phyloP scores from a whole-genome alignment of 495 filamentous ascomycete genomes.

The Aspergillus nanangensis region DNA sequence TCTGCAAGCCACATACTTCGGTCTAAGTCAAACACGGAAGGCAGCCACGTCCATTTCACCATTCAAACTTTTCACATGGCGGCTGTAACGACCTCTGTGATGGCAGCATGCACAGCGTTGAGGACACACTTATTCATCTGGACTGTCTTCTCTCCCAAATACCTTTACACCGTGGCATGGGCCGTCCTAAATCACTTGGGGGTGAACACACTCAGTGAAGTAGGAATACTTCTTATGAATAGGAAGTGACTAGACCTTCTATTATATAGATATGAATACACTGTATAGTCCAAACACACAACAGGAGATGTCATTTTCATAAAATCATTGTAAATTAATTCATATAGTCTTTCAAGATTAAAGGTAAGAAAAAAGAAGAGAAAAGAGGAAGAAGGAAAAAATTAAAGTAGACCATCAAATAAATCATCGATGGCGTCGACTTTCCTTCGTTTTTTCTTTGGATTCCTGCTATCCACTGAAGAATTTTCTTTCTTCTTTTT shows the following conservation, averaged over 20 bases:
- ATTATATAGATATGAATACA: background rate
- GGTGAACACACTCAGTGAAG: slow-evolving; percentile 44
- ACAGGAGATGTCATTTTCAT: too few species aligned
- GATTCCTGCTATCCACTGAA: slow-evolving; percentile 7
- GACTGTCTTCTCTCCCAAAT: slow-evolving; percentile 98
- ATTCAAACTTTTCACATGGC: slow-evolving; percentile 64
- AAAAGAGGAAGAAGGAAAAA: too few species aligned
- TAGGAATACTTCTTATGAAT: background rate
- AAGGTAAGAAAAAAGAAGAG: too few species aligned
- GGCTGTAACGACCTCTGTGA: slow-evolving; percentile 61
- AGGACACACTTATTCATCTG: slow-evolving; percentile 95
- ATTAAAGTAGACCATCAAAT: slow-evolving; percentile 49
- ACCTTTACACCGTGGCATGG: slow-evolving; percentile 88
- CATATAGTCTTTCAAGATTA: too few species aligned
- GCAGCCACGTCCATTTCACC: slow-evolving; percentile 42
- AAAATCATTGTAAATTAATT: too few species aligned
- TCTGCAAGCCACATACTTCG: slow-evolving; percentile 55
- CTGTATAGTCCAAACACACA: too few species aligned
- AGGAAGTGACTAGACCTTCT: background rate
- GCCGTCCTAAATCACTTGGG: slow-evolving; percentile 70
- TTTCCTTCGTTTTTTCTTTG: slow-evolving; percentile 43
- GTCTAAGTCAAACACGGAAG: slow-evolving; percentile 14
- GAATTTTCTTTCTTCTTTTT: slow-evolving; percentile 8
- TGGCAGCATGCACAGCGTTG: slow-evolving; percentile 81
- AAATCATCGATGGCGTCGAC: slow-evolving; percentile 61